Percentiles rank a stretch among this genome's conserved stretches.
Evolutionary conservation across 768 basidiomycete genomes (phyloP).

Genomic region (Piloderma croceum): DNA sequence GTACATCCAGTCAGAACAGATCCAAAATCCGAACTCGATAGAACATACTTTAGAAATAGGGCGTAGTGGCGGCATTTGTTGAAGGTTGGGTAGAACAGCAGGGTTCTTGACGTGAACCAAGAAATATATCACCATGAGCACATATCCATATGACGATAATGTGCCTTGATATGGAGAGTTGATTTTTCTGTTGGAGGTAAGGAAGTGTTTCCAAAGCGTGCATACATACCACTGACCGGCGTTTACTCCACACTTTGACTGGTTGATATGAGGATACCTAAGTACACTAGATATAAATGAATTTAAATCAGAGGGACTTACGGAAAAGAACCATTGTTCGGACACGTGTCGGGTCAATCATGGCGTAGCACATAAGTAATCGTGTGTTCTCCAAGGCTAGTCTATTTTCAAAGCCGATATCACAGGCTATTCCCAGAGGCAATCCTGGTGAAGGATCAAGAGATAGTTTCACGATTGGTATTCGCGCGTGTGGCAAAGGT

Average conservation of each 20-base stretch:
- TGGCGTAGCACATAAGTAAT: conserved; percentile 93
- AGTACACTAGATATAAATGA: too few relatives aligned
- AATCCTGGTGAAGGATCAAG: conserved; percentile 80
- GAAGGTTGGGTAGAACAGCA: conserved; percentile 91
- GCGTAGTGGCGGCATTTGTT: conserved; percentile 88
- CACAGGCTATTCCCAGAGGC: conserved; percentile 88
- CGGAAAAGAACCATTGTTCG: conserved; percentile 93
- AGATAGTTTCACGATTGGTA: conserved; percentile 97
- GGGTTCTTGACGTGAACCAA: conserved; percentile 97
- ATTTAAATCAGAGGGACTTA: too few relatives aligned
- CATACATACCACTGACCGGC: conserved; percentile 54
- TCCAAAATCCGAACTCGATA: neutral
- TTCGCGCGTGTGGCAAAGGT: conserved; percentile 91
- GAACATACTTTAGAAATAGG: conserved; percentile 68
- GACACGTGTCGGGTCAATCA: conserved; percentile 91
- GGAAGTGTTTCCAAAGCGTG: conserved; percentile 5
- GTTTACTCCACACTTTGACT: conserved; percentile 99
- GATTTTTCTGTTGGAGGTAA: conserved; percentile 64
- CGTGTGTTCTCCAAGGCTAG: conserved; percentile 96
- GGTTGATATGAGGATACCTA: too few relatives aligned
- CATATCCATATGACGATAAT: conserved; percentile 94
- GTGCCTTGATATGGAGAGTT: conserved; percentile 98
- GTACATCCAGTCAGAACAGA: conserved; percentile 9
- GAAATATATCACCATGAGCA: conserved; percentile 96
- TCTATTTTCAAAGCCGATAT: conserved; percentile 98